A percentile compares a stretch with the other conserved stretches of the same genome.
phyloP scores from a whole-genome alignment of 2,329 filamentous ascomycete species.

The Alternaria solani region DNA sequence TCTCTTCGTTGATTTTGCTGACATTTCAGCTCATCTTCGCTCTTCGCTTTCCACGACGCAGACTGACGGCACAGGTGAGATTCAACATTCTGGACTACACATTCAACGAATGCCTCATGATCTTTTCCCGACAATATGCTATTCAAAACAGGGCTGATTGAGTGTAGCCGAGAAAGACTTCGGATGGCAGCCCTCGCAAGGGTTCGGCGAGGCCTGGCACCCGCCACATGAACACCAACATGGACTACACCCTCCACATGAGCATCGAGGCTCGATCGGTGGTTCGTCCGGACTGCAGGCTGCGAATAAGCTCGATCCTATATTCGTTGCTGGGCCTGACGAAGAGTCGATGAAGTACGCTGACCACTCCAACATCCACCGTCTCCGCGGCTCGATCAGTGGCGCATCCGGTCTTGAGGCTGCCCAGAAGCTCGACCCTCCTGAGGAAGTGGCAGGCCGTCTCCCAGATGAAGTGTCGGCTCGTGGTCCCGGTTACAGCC shows the following conservation, averaged over 20 bases:
- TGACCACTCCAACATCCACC: conserved; percentile 15
- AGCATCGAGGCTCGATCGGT: conserved; percentile 27
- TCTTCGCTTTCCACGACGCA: neutral
- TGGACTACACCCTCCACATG: conserved; percentile 7
- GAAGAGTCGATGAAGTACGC: conserved; percentile 17
- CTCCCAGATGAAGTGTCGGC: neutral
- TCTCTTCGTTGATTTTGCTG: conserved; percentile 6
- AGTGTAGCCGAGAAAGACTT: conserved; percentile 2
- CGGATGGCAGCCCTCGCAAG: conserved; percentile 8
- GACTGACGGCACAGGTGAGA: conserved; percentile 21
- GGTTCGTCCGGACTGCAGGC: conserved; percentile 13
- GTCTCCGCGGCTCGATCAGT: conserved; percentile 18
- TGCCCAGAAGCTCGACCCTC: conserved; percentile 23
- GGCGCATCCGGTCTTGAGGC: conserved; percentile 12
- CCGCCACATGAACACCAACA: conserved; percentile 6
- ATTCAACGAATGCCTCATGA: neutral
- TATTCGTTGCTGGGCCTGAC: conserved; percentile 12
- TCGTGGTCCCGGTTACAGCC: conserved; percentile 13
- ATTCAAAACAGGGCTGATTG: neutral
- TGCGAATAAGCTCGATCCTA: conserved; percentile 25
- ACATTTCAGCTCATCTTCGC: conserved; percentile 9
- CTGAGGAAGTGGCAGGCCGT: neutral
- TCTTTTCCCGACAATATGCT: neutral
- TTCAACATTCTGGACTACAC: neutral
- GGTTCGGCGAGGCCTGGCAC: conserved; percentile 6